phyloP scores from a whole-genome alignment of 352 stramenopile genomes.

The Blastocystis sp. region DNA sequence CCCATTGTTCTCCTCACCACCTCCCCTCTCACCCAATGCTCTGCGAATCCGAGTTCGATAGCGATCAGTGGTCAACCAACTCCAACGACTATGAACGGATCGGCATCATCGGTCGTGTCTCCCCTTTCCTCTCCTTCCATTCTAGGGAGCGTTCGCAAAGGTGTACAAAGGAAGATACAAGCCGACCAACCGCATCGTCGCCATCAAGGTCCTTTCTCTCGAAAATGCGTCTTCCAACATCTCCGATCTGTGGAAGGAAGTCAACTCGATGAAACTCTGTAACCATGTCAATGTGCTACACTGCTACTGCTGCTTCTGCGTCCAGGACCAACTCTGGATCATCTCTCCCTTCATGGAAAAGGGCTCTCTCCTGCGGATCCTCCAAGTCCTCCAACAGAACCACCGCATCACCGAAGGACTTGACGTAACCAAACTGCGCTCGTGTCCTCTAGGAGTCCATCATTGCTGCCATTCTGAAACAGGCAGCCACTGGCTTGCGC shows the following conservation, averaged over 20 bases:
- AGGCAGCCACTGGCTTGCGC: slow-evolving; percentile 13
- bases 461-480: slow-evolving; percentile 14
- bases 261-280: slow-evolving; percentile 50
- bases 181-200: slow-evolving; percentile 27
- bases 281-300: slow-evolving; percentile 47
- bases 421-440: not conserved
- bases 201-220: slow-evolving; percentile 46
- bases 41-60: no score
- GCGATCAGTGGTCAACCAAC: slow-evolving; percentile 42
- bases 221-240: slow-evolving; percentile 26
- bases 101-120: slow-evolving; percentile 24
- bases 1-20: no score
- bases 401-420: not conserved
- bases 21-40: no score
- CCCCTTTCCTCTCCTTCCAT: no score
- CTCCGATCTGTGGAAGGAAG: slow-evolving; percentile 47
- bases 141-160: slow-evolving; percentile 53
- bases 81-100: slow-evolving; percentile 28
- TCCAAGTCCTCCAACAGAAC: slow-evolving; percentile 1
- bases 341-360: slow-evolving; percentile 51
- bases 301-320: slow-evolving; percentile 52
- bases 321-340: slow-evolving; percentile 44
- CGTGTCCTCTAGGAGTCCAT: slow-evolving; percentile 14
- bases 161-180: slow-evolving; percentile 53
- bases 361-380: slow-evolving; percentile 40